Evolutionary conservation across 768 basidiomycete species (phyloP), one percentile per base, ranked within the genome.

Genomic region (Dendrothele bispora): DNA sequence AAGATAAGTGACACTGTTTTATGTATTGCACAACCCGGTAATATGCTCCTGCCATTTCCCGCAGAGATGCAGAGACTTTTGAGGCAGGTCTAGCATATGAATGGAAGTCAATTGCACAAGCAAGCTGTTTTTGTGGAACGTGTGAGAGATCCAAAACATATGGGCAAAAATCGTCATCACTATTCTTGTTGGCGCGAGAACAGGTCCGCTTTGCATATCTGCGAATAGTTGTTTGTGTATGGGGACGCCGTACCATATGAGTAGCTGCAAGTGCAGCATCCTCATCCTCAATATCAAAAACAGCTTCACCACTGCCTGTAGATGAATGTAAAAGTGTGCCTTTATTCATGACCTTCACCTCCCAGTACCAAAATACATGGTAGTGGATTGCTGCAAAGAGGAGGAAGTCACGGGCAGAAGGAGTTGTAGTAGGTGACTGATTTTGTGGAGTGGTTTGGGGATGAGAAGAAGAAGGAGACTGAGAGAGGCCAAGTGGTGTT

Each of bases 91-190:
- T 53, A 1, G 63, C 52, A 38, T 64, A 64, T 18, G 63, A 63
- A 39, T 64, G 58, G 35, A 64, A 62, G 44, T 64, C 63, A 32
- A 64, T 56, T 46, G 48, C 18, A 44, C 61, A 64, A 11, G 50
- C 51, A 12, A 58, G 55, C 3, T 39, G 30, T 36, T 59, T 51
- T n/a, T 50, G 46, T 30, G 55, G 44, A 36, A 61, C 40, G 3
- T 21, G 10, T 6, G 58, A 45, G 22, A 63, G 47, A 18, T 61
- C 41, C 10, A 63, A 50, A 10, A 36, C 37, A 42, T 52, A 59
- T 12, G 52, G 49, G 12, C 46, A 55, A 24, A 26, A 36, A 8
- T 49, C 17, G 5, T 39, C 12, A 34, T 41, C 39, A 28, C 27
- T 42, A 12, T 30, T 26, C 24, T 15, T 12, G 18, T 38, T 27